phyloP scores from a whole-genome alignment of 805 yeast species.

The Spathaspora gorwiae region DNA sequence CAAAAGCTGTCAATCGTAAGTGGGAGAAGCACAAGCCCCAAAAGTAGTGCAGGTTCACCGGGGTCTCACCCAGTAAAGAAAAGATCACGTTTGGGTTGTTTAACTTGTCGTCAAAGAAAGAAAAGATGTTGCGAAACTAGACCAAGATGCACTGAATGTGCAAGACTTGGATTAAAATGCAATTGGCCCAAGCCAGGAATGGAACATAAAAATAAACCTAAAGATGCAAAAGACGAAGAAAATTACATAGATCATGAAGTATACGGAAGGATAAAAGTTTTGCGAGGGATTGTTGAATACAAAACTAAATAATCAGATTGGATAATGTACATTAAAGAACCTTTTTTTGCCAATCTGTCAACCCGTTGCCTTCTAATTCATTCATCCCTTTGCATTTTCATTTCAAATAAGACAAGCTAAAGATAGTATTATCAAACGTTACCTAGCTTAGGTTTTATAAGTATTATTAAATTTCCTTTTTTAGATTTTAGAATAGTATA shows the following conservation, averaged over 20 bases:
- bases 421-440: too few relatives aligned
- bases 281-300: constrained; percentile 59
- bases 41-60: neutral
- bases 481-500: too few relatives aligned
- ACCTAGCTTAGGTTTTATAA: too few relatives aligned
- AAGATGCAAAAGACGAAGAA: constrained; percentile 44
- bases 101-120: constrained; percentile 73
- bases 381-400: too few relatives aligned
- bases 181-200: constrained; percentile 73
- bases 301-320: constrained; percentile 10
- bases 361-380: too few relatives aligned
- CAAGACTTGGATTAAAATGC: constrained; percentile 59
- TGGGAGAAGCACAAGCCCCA: neutral
- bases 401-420: too few relatives aligned
- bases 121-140: constrained; percentile 71
- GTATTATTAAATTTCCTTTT: too few relatives aligned
- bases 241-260: constrained; percentile 51
- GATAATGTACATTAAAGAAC: too few relatives aligned
- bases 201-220: constrained; percentile 55
- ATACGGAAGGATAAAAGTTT: constrained; percentile 56
- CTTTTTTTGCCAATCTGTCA: too few relatives aligned
- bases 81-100: constrained; percentile 68
- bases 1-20: neutral
- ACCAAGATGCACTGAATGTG: constrained; percentile 67
- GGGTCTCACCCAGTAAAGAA: constrained; percentile 23